Conservation (phyloP, 225 moss, liverwort and hornwort genomes). For the Marchantia polymorpha region DNA sequence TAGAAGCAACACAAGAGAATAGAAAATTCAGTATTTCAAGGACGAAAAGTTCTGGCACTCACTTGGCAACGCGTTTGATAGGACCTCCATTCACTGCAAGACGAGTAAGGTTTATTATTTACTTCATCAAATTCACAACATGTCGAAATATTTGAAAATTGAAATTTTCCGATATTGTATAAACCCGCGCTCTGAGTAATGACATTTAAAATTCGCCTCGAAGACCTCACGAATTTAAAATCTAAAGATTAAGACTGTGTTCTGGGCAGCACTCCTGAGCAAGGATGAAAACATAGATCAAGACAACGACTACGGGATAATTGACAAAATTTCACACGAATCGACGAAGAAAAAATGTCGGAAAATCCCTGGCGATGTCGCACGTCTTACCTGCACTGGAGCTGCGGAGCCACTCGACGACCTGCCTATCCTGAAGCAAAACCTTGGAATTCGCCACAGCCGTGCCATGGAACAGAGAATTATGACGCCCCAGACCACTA, state of each 20-base stretch:
- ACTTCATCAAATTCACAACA: neutral
- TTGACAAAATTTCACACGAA: neutral
- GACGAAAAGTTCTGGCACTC: neutral
- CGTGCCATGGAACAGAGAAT: neutral
- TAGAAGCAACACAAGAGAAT: neutral
- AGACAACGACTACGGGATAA: no score
- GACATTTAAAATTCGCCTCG: neutral
- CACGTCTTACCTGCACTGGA: constrained; percentile 3
- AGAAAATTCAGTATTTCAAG: neutral
- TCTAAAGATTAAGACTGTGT: neutral
- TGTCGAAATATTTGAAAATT: no score
- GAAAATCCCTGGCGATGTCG: neutral
- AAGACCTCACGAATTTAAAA: neutral
- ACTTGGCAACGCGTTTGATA: neutral
- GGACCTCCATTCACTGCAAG: constrained; percentile 12
- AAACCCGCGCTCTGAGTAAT: neutral
- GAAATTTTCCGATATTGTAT: neutral
- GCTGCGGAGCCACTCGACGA: neutral
- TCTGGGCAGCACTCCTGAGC: neutral
- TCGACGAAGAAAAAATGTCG: neutral
- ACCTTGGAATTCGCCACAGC: constrained; percentile 2
- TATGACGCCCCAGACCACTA: constrained; percentile 3
- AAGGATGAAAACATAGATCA: neutral
- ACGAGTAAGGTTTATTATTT: neutral
- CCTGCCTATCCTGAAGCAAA: neutral